Evolutionary conservation across 805 yeast genomes (phyloP), one percentile per base, ranked within the genome.

Genomic region (Yarrowia yakushimensis): DNA sequence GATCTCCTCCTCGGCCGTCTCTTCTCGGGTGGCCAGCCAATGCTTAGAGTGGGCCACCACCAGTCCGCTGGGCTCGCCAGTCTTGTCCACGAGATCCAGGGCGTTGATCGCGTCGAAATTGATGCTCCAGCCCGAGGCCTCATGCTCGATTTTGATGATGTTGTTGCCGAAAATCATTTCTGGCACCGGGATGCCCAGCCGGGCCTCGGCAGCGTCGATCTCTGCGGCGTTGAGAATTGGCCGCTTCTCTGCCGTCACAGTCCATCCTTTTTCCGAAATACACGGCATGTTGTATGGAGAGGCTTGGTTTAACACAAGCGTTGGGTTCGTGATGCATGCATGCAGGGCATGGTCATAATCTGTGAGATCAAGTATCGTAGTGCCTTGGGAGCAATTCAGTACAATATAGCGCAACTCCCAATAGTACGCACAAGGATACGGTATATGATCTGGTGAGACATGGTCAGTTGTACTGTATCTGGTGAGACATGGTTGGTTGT

Each of bases 141-240:
- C 66, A 64, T 82, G 79, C 57, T 74, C 77, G 11, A 91, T 71
- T 55, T 78, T 81, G 11, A 91, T 84, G 63, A 75, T 74, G 70
- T 88, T 92, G 67, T 88, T 84, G 10, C 98, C 98, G 75, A 94
- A 94, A 6, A 94, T 91, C 98, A 94, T 94, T 72, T 94, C 99
- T 0, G 99, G 99, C 43, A 93, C 75, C 0, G 98, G 96, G 65
- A 93, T 83, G 15, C 85, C 85, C 60, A 87, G 79, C 4, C 81
- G 82, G 13, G 68, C 72, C 65, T 84, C 88, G 69, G 86, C 81
- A 2, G 74, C 74, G 63, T 90, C 97, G 63, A 93, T 81, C 70
- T 91, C 97, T 1, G 73, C 77, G 1, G 91, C 79, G 66, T 82
- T 86, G 65, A 90, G 75, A 48, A 93, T 93, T 1, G 98, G 96